Evolutionary conservation across 2,329 filamentous ascomycete species (phyloP), one percentile per base, ranked within the genome.

Genomic region (Zarea fungicola): DNA sequence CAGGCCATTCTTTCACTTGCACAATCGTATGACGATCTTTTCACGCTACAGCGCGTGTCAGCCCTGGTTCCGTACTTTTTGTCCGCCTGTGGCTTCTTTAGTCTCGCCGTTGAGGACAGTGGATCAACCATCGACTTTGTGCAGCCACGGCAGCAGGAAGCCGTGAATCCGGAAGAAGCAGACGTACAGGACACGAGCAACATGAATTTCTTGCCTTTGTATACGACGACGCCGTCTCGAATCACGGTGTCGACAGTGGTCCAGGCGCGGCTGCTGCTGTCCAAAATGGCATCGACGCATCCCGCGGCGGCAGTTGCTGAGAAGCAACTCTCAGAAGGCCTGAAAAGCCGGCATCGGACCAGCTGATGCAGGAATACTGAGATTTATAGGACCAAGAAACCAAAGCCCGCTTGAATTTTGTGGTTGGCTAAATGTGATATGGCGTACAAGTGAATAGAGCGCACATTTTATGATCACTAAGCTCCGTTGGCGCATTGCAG

Each of bases 1-100:
- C 32, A 45, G 25, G 21, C 42, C 21, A 45, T 45, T 16, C 42
- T 45, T 9, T 19, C 43, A 2, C 47, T 56, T 14, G 35, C 51
- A 7, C 51, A 55, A 22, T 56, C 52, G 11, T 52, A 59, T 35
- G 54, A 49, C 14, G 50, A 55, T 18, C 41, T 58, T 11, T 59
- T 58, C 16, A 51, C 49, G 2, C 43, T 58, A 1, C 41, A 46
- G 3, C 57, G 54, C 21, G 52, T 55, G 14, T 54, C 54, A 1
- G 50, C 32, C 14, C 29, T 53, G 8, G 18, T 55, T 10, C 52
- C 52, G 2, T 53, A 53, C 28, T 56, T 56, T 37, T 34, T 56
- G 10, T 53, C 41, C 42, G 50, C 51, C 3, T 42, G 52, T 2
- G 54, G 51, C 4, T 28, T 51, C 10, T 47, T 47, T 25, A 40